These are phyloP conservation scores for Trichosporon coremiiforme DNA, from an alignment of 1,284 basidiomycete genomes.

Conservation along the genomic window DNA sequence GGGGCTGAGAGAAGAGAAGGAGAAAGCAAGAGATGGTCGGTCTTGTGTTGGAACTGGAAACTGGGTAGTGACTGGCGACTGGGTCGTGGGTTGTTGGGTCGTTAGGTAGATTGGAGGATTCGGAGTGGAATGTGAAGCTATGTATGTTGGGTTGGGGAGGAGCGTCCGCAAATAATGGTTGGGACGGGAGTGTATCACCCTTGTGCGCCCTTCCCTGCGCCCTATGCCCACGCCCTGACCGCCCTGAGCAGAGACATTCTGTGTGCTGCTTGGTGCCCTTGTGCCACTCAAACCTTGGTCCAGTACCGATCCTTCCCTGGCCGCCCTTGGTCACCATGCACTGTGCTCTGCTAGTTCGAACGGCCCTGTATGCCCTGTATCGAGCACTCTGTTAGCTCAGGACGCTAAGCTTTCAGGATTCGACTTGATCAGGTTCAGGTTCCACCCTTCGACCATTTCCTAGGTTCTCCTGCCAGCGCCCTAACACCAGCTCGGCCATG, in stretches of 20 bases:
- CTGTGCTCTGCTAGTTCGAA: not conserved
- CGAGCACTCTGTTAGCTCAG: not conserved
- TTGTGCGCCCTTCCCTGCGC: constrained; percentile 9
- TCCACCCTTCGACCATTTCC: constrained; percentile 4
- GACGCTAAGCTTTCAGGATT: constrained; percentile 6
- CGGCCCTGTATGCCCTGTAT: not conserved
- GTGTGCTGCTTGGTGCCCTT: not conserved
- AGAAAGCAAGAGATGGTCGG: not conserved
- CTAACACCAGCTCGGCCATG: not conserved
- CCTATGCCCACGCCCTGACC: constrained; percentile 8
- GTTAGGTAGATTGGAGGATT: not conserved
- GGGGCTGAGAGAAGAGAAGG: not conserved
- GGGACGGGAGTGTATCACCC: constrained; percentile 19
- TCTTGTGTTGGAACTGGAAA: not conserved
- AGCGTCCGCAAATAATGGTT: constrained; percentile 1
- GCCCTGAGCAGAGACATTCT: not conserved
- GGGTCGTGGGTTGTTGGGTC: not conserved
- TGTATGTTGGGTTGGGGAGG: constrained; percentile 9
- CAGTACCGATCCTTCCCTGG: constrained; percentile 13
- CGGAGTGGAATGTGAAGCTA: constrained; percentile 11
- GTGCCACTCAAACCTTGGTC: constrained; percentile 16
- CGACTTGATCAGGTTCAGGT: constrained; percentile 1
- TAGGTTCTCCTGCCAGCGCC: not conserved
- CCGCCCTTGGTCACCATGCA: not conserved
- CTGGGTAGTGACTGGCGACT: too few relatives aligned